Percentiles rank a stretch among this genome's conserved stretches.
These are phyloP conservation scores for Actinomucor elegans DNA, from an alignment of 371 early-diverging fungal genomes.

Conservation along the genomic window DNA sequence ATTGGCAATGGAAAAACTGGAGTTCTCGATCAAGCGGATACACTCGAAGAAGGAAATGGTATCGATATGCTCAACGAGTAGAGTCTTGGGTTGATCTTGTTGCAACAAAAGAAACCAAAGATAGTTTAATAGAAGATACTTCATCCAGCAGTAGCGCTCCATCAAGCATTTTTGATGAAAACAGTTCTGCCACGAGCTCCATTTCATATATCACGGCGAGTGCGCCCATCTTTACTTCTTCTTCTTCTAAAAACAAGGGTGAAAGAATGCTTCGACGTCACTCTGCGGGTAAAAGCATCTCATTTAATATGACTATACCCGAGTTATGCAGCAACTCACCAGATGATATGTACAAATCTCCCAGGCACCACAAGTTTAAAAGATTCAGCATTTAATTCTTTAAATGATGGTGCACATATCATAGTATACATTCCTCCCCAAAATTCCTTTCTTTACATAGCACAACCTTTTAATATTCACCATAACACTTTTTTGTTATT, in stretches of 20 bases:
- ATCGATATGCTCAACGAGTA: slow-evolving; percentile 15
- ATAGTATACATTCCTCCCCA: too few relatives aligned
- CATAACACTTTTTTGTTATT: too few relatives aligned
- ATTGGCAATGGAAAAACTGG: slow-evolving; percentile 15
- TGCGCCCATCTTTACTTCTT: background rate
- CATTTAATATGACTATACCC: background rate
- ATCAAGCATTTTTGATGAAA: too few relatives aligned
- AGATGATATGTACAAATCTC: background rate
- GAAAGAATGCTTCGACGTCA: slow-evolving; percentile 4
- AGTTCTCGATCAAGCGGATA: slow-evolving; percentile 4
- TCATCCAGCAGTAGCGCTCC: background rate
- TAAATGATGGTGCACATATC: too few relatives aligned
- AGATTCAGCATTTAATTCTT: background rate
- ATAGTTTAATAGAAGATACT: background rate
- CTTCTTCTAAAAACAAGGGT: background rate
- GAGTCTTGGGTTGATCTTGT: background rate
- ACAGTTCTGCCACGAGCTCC: background rate
- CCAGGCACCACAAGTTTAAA: background rate
- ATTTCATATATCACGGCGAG: background rate
- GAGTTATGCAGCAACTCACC: background rate
- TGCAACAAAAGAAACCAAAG: background rate
- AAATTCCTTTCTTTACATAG: too few relatives aligned
- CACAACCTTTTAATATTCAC: too few relatives aligned
- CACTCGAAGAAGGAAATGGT: slow-evolving; percentile 20
- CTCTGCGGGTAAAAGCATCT: background rate